Base-by-base conservation (phyloP, 306 rosid genomes). In the Vicia sativa region DNA sequence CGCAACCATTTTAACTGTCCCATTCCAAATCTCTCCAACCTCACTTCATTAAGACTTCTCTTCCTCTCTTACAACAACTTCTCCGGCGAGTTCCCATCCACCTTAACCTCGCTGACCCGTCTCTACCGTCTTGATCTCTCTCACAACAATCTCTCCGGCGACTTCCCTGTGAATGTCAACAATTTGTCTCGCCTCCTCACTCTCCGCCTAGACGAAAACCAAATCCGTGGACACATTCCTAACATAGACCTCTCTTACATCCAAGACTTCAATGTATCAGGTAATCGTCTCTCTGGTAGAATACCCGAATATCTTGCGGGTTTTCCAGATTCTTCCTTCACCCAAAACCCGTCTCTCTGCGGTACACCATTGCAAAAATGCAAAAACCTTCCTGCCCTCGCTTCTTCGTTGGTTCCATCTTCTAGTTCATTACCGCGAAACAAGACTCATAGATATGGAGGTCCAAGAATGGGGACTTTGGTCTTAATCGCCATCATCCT, bases 101-200 rank as follows among this genome's bases (percentile, higher is more conserved):
- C 87, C 0, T 52, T 77, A 0, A 44, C 82, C 7, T 78, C 91
- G 1, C 89, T 92, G 4, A 62, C 74, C 71, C 86, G 86, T 0
- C 74, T 91, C 8, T 89, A 81, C 83, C 98, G 96, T 7, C 88
- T 92, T 68, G 98, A 92, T 78, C 88, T 92, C 45, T 86, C 98
- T 0, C 42, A 73, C 75, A 92, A 92, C 72, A 81, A 74, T 65
- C 44, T 89, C 2, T 81, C 92, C 67, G 95, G 98, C 5, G 42
- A 74, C 31, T 58, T 92, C 62, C n/a, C 98, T 0, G 68, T 42
- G 8, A 28, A 78, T 7, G 74, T 83, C 37, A 86, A 78, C 79
- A 73, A 58, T 37, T 72, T 89, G 76, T 64, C 83, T 15, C 89
- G 77, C 18, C 84, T 92, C 7, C 87, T 89, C 46, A 89, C 98